phyloP scores from a whole-genome alignment of 495 filamentous ascomycete genomes.

The Chaetomidium leptoderma region DNA sequence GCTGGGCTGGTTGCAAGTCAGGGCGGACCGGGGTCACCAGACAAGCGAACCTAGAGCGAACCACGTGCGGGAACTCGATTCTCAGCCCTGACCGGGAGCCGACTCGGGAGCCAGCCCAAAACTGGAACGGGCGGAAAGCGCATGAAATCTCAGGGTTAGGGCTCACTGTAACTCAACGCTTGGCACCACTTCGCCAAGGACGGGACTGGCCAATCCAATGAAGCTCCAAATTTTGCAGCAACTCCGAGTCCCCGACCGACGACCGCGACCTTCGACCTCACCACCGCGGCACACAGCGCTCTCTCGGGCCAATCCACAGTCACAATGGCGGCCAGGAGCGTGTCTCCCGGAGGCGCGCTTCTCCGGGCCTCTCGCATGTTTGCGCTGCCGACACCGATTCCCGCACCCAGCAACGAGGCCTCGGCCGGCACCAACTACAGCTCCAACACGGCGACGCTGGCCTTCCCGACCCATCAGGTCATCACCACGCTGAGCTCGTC shows the following conservation, averaged over 20 bases:
- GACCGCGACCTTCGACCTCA: constrained; percentile 2
- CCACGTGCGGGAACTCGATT: no score
- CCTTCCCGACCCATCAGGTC: constrained; percentile 76
- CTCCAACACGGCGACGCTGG: constrained; percentile 65
- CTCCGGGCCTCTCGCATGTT: constrained; percentile 58
- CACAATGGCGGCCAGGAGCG: constrained; percentile 31
- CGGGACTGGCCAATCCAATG: neutral
- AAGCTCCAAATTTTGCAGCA: constrained; percentile 25
- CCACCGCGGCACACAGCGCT: constrained; percentile 7
- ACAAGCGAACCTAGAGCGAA: no score
- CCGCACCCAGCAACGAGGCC: constrained; percentile 33
- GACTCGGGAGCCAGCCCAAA: no score
- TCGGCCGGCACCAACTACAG: constrained; percentile 39
- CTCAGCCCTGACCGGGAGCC: no score
- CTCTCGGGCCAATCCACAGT: constrained; percentile 14
- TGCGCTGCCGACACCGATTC: constrained; percentile 51
- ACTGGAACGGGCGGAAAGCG: no score
- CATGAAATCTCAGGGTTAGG: constrained; percentile 21
- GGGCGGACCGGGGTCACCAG: no score
- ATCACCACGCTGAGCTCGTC: constrained; percentile 77
- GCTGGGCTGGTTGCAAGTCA: no score
- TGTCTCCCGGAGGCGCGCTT: constrained; percentile 58
- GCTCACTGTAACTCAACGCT: neutral
- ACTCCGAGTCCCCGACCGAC: neutral
- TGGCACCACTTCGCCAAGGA: neutral